These are phyloP conservation scores for Nemania sp. DNA, from an alignment of 2,329 filamentous ascomycete species.

Conservation along the genomic window DNA sequence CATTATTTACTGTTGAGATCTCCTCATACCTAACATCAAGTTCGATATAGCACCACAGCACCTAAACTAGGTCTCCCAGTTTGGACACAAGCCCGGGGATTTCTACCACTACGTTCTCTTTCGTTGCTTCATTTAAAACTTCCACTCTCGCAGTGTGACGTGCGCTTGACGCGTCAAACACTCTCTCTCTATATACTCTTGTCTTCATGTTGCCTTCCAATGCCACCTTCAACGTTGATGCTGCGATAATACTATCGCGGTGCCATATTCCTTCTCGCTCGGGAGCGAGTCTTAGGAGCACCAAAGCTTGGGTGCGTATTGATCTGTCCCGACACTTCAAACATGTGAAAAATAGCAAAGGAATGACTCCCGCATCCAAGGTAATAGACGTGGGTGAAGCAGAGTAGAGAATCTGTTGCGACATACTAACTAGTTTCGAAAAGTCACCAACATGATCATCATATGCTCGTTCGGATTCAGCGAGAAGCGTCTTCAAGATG, in stretches of 20 bases:
- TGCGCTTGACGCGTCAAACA: too few species aligned
- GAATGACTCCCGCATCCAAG: too few species aligned
- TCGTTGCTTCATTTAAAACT: too few species aligned
- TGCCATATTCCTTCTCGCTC: conserved; percentile 7
- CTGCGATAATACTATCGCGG: background rate
- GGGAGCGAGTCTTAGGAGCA: background rate
- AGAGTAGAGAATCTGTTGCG: too few species aligned
- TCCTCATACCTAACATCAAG: too few species aligned
- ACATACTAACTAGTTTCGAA: too few species aligned
- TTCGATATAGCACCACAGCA: background rate
- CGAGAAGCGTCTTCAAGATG: background rate
- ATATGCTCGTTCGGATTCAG: background rate
- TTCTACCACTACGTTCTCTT: background rate
- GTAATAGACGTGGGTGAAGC: too few species aligned
- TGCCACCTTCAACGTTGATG: background rate
- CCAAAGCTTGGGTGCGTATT: background rate
- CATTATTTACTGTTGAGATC: too few species aligned
- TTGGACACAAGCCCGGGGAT: conserved; percentile 1
- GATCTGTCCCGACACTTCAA: background rate
- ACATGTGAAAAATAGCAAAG: too few species aligned
- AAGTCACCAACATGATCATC: background rate
- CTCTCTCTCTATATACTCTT: too few species aligned
- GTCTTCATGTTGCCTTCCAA: background rate
- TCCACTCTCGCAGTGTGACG: too few species aligned
- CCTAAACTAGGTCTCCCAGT: background rate